Percentiles rank a stretch among this genome's conserved stretches.
Evolutionary conservation across 2,329 filamentous ascomycete species (phyloP).

Genomic region (Calonectria pseudoreteaudii): DNA sequence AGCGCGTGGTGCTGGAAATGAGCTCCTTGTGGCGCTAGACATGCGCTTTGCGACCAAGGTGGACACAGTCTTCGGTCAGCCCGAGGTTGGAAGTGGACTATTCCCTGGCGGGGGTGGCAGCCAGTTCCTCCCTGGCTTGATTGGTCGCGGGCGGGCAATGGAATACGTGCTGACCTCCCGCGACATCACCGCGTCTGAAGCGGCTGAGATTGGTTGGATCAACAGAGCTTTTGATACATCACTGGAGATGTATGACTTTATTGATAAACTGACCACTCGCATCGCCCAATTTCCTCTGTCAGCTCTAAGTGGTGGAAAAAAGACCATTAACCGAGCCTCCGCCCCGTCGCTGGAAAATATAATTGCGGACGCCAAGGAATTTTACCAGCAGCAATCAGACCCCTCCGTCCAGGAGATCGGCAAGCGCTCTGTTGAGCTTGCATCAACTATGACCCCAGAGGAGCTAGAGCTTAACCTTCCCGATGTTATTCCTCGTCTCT

Average conservation of each 20-base stretch:
- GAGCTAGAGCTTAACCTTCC: too few relatives aligned
- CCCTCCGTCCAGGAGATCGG: too few relatives aligned
- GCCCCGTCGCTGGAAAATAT: neutral
- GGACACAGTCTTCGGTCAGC: neutral
- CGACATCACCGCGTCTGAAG: neutral
- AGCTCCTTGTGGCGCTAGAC: neutral
- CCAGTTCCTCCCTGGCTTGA: neutral
- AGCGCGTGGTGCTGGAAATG: constrained; percentile 12
- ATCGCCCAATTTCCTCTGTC: neutral
- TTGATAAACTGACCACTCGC: neutral
- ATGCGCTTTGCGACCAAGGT: constrained; percentile 12
- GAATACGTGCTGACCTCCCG: neutral
- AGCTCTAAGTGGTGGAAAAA: neutral
- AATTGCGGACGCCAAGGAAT: too few relatives aligned
- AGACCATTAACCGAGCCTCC: neutral
- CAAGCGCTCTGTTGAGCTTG: too few relatives aligned
- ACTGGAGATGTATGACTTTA: neutral
- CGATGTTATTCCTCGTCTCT: too few relatives aligned
- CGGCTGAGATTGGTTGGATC: constrained; percentile 6
- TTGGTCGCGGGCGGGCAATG: neutral
- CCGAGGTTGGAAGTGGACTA: neutral
- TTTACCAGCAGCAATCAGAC: too few relatives aligned
- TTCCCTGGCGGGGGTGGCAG: constrained; percentile 3
- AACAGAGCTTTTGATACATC: constrained; percentile 4
- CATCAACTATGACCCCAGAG: too few relatives aligned